A percentile compares a stretch with the other conserved stretches of the same genome.
Evolutionary conservation across 352 stramenopile species (phyloP).

Genomic region (Pythium oligandrum): DNA sequence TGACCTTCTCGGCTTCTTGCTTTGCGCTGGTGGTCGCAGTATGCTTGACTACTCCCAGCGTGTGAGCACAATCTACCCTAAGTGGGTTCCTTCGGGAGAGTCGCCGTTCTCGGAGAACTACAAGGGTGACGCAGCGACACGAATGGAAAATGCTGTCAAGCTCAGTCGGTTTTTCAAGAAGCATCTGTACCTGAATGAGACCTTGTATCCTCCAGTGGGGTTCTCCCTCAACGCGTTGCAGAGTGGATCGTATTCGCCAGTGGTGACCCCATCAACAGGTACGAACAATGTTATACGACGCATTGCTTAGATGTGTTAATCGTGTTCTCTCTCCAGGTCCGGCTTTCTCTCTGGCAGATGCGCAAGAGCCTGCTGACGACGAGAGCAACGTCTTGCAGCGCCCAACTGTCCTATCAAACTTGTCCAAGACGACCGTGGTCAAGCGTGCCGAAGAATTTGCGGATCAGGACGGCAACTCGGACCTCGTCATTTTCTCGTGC

Average conservation of each 20-base stretch:
- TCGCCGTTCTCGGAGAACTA: conserved; percentile 10
- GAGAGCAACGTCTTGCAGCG: conserved; percentile 17
- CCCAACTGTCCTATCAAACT: conserved; percentile 53
- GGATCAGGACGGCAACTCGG: conserved; percentile 33
- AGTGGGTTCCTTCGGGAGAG: conserved; percentile 37
- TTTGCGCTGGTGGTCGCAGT: conserved; percentile 49
- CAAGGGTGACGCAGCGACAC: conserved; percentile 9
- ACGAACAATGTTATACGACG: no score
- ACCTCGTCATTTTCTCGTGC: conserved; percentile 89
- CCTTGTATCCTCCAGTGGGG: conserved; percentile 69
- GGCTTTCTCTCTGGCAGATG: not conserved
- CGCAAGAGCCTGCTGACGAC: conserved; percentile 6
- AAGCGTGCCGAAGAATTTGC: conserved; percentile 66
- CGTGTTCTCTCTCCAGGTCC: not conserved
- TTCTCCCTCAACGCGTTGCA: conserved; percentile 38
- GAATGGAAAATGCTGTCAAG: conserved; percentile 49
- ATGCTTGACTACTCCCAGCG: conserved; percentile 48
- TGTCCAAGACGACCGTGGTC: conserved; percentile 76
- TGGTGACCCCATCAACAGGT: not conserved
- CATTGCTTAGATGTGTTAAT: not conserved
- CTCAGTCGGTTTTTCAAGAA: conserved; percentile 76
- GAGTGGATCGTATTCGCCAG: conserved; percentile 17
- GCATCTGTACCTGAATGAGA: conserved; percentile 71
- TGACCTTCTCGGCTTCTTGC: conserved; percentile 68
- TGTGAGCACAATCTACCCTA: conserved; percentile 62